phyloP scores from a whole-genome alignment of 768 basidiomycete genomes.

The Boletellus ananas region DNA sequence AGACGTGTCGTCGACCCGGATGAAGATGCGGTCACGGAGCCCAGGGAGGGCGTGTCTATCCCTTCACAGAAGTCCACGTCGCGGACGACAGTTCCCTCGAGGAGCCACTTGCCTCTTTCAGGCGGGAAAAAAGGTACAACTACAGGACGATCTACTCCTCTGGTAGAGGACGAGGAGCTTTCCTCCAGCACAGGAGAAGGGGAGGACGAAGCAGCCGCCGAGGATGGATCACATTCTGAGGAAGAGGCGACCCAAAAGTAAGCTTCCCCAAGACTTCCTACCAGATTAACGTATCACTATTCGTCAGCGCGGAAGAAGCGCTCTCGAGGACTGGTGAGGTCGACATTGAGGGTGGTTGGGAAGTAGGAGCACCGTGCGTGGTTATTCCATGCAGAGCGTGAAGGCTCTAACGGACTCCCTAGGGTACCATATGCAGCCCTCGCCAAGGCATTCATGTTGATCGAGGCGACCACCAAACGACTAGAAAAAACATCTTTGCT shows the following conservation, averaged over 20 bases:
- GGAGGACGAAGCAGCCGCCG: constrained; percentile 35
- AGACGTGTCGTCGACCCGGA: constrained; percentile 53
- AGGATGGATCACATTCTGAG: constrained; percentile 41
- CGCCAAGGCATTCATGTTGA: constrained; percentile 80
- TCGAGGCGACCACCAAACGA: constrained; percentile 94
- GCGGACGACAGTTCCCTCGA: neutral
- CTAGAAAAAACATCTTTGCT: constrained; percentile 88
- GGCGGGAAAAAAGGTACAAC: constrained; percentile 19
- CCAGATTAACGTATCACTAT: constrained; percentile 1
- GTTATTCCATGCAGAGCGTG: neutral
- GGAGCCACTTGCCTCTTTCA: neutral
- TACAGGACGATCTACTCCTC: constrained; percentile 8
- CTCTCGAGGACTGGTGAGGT: constrained; percentile 60
- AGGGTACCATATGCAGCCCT: constrained; percentile 96
- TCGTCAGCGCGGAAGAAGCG: constrained; percentile 61
- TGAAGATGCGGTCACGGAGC: constrained; percentile 35
- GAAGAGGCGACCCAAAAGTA: constrained; percentile 66
- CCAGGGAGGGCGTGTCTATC: neutral
- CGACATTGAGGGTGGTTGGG: constrained; percentile 82
- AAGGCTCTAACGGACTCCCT: neutral
- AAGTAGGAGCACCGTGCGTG: constrained; percentile 76
- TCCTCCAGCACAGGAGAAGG: constrained; percentile 35
- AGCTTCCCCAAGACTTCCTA: constrained; percentile 8
- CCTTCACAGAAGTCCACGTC: neutral
- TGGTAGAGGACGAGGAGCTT: constrained; percentile 33